Evolutionary conservation across 441 rosid species (phyloP).

Genomic region (Populus hybrid): DNA sequence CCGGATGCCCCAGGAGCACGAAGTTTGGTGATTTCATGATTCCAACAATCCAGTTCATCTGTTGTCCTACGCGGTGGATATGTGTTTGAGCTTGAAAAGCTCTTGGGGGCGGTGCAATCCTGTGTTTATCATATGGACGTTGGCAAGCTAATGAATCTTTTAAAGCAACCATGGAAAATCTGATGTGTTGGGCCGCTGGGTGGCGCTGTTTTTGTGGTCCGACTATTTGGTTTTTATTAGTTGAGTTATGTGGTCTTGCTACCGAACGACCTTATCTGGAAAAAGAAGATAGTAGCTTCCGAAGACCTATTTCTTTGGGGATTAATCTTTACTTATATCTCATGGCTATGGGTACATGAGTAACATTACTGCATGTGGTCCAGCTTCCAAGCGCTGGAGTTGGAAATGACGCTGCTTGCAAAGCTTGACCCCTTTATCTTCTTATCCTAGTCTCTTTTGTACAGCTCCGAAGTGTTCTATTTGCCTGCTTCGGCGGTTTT

Average conservation of each 20-base stretch:
- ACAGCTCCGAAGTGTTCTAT: too few species aligned
- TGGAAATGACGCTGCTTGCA: too few species aligned
- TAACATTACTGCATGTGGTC: too few species aligned
- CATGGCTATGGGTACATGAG: too few species aligned
- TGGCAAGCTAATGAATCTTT: not conserved
- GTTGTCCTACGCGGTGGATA: too few species aligned
- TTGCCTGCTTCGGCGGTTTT: too few species aligned
- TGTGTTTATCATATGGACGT: too few species aligned
- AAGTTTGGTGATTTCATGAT: not conserved
- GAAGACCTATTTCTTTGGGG: not conserved
- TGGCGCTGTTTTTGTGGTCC: conserved; percentile 6
- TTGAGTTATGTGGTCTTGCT: conserved; percentile 16
- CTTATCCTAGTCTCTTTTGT: too few species aligned
- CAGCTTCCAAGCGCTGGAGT: too few species aligned
- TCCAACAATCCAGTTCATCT: too few species aligned
- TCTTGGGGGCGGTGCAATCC: too few species aligned
- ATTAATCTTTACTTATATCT: not conserved
- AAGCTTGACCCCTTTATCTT: too few species aligned
- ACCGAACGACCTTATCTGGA: conserved; percentile 7
- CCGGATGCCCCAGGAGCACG: not conserved
- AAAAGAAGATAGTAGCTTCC: not conserved
- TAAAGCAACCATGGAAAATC: conserved; percentile 2
- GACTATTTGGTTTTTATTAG: not conserved
- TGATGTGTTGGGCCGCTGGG: not conserved
- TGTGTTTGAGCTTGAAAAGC: not conserved